These are phyloP conservation scores for Candida awuae DNA, from an alignment of 805 yeast species.

Conservation along the genomic window DNA sequence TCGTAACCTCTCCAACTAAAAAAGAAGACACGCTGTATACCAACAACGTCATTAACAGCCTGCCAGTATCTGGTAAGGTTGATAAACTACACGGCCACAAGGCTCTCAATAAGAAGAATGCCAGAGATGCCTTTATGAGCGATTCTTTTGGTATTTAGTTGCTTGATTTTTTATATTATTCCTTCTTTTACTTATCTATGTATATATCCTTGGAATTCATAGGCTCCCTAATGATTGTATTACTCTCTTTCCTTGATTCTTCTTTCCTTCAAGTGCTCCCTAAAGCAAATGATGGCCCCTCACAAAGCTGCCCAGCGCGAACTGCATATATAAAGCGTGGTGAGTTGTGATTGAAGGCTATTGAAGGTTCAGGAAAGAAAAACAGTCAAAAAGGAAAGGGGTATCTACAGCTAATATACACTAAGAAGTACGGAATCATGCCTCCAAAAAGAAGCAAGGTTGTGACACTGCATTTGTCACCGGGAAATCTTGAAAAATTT, in stretches of 20 bases:
- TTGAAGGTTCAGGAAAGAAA: too few relatives aligned
- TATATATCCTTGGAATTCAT: neutral
- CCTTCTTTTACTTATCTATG: neutral
- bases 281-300: too few relatives aligned
- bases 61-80: slow-evolving; percentile 40
- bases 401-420: too few relatives aligned
- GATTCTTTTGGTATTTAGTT: slow-evolving; percentile 60
- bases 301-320: too few relatives aligned
- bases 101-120: slow-evolving; percentile 41
- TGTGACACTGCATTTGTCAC: slow-evolving; percentile 15
- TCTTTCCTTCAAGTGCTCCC: too few relatives aligned
- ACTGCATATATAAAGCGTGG: too few relatives aligned
- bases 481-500: slow-evolving; percentile 12
- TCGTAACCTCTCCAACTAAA: too few relatives aligned
- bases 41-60: slow-evolving; percentile 36
- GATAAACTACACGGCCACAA: slow-evolving; percentile 39
- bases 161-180: neutral
- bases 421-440: slow-evolving; percentile 1
- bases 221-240: too few relatives aligned
- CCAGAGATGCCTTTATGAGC: slow-evolving; percentile 56
- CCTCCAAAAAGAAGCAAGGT: slow-evolving; percentile 4
- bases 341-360: too few relatives aligned
- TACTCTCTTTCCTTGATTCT: too few relatives aligned
- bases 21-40: slow-evolving; percentile 23
- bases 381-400: too few relatives aligned